Evolutionary conservation across 2,329 filamentous ascomycete species (phyloP), one percentile per base, ranked within the genome.

Genomic region (Fusarium anthophilum): DNA sequence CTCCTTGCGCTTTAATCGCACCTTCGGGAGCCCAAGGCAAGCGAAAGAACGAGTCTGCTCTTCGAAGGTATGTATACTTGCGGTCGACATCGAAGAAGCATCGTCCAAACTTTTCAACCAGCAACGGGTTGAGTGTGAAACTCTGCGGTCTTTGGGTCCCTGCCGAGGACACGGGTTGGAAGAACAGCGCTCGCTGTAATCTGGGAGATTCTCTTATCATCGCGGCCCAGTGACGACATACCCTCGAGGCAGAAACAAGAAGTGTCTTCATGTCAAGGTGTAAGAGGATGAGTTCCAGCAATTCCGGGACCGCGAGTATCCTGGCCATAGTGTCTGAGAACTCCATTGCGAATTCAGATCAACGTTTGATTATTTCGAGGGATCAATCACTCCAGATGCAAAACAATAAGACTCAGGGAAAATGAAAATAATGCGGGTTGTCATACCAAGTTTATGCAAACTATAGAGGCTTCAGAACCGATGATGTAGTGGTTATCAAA

Each of bases 261-360:
- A 80, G 73, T 8, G 77, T 78, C 18, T 66, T 65, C 68, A 78
- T 76, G 66, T 80, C 78, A 11, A 79, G 62, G 14, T 75, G 69
- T 20, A 74, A 41, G 26, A 81, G 58, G 37, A 80, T 77, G 38
- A 72, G 70, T 50, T 81, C 79, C 32, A 80, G 63, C 8, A 81
- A 61, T 66, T 81, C 79, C 12, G 77, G 71, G n/a, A 59, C 17
- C 15, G 24, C 35, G 37, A 65, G 37, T 26, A 65, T 70, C 4
- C n/a, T 56, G 8, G 51, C 22, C 54, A 48, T 38, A 18, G 10
- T 32, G 13, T 41, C 43, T 66, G 53, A 14, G 26, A 30, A 12
- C 30, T 54, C 41, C 53, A 68, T 68, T 18, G n/a, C 35, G 24
- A 41, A 41, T 55, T 18, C 15, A 30, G 20, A n/a, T 55, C 45